These are phyloP conservation scores for Naganishia liquefaciens DNA, from an alignment of 1,284 basidiomycete species.

Conservation along the genomic window DNA sequence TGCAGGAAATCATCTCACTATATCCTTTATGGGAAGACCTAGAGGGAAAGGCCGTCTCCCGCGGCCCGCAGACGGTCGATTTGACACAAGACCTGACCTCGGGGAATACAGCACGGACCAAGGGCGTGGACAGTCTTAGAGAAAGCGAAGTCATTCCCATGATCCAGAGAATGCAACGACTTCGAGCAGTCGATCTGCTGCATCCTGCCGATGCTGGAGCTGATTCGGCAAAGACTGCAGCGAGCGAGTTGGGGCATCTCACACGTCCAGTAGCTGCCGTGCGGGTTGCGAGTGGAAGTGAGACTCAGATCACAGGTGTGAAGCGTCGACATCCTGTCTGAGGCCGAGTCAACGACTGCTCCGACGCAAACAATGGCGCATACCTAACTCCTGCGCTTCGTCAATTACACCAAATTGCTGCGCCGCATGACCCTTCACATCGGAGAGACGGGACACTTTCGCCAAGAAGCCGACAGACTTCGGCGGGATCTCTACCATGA, in stretches of 20 bases:
- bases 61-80: background rate
- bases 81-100: background rate
- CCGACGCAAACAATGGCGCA: too few species aligned
- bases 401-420: too few species aligned
- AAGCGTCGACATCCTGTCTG: slow-evolving; percentile 16
- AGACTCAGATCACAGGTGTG: background rate
- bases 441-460: too few species aligned
- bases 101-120: background rate
- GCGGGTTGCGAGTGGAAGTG: background rate
- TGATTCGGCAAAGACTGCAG: background rate
- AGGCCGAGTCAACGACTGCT: too few species aligned
- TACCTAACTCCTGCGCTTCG: too few species aligned
- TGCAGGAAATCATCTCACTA: slow-evolving; percentile 85
- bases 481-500: too few species aligned
- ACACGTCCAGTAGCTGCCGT: background rate
- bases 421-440: too few species aligned
- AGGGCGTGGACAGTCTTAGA: slow-evolving; percentile 1
- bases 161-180: slow-evolving; percentile 24
- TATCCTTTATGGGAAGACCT: slow-evolving; percentile 76
- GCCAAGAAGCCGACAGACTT: too few species aligned
- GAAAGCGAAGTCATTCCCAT: slow-evolving; percentile 21
- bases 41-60: slow-evolving; percentile 3
- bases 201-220: slow-evolving; percentile 9
- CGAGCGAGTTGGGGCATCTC: background rate
- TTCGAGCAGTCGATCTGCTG: slow-evolving; percentile 10